Base-by-base conservation (phyloP, 1,284 basidiomycete species). In the Sanguinoderma infundibulare region DNA sequence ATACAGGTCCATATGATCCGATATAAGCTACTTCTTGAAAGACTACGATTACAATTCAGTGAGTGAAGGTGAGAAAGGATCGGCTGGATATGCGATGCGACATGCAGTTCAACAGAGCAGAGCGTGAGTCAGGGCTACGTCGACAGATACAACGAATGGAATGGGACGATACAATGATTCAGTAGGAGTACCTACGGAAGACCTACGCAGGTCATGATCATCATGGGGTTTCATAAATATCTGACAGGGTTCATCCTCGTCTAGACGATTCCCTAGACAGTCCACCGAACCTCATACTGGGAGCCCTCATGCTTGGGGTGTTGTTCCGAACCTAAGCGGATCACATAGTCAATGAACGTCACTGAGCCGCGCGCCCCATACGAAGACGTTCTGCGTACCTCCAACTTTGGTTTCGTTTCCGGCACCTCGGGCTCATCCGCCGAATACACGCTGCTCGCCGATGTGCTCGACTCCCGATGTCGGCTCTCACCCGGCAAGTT, bases 401-500 rank as follows among this genome's bases (percentile, higher is more conserved):
- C 55, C 38, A 65, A 26, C 58, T 55, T 63, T 22, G 55, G 53
- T 17, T 47, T 51, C n/a, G 47, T 49, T 17, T 63, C 57, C 17
- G 58, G 49, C 46, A 58, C n/a, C 10, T 55, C 62, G 15, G 20
- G 5, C 12, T 57, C 63, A 9, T 63, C 64, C 32, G 40, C 56
- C 26, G 63, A 66, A 28, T 34, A 42, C 50, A 62, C 59, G 32
- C 65, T 66, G 28, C 60, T 63, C 55, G 61, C 49, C 15, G 60
- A 56, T 30, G 55, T 59, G 26, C 30, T 44, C 30, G 49, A 51
- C 24, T 44, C 44, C 28, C 49, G 39, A 14, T 83, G 20, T 36
- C 80, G 42, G 84, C 70, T 46, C 80, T 73, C 60, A 80, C 78
- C 67, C 22, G 61, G 56, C 38, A 66, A 32, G 28, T 61, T 66